Base-by-base conservation (phyloP, 2,329 filamentous ascomycete species). In the Fusarium anguioides region DNA sequence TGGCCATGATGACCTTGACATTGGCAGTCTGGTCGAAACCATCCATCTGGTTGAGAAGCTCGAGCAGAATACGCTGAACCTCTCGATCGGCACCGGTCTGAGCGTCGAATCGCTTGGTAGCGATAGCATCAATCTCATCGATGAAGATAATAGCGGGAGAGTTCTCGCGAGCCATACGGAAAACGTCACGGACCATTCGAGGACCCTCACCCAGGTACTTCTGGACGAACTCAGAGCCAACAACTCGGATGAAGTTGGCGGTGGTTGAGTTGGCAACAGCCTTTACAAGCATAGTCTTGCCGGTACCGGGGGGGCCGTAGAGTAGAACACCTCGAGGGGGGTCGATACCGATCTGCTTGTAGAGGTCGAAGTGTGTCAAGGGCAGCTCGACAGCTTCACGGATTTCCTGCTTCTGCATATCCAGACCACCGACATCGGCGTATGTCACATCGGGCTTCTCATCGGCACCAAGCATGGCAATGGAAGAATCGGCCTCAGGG, bases 371-470 rank as follows among this genome's bases (percentile, higher is more conserved):
- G 80, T 98, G 96, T 65, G 95, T 97, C 74, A 99, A 85, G 31
- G 96, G 96, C 69, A 99, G 85, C 84, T 99, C 96, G 52, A 99
- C 96, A 12, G 96, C 96, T 82, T 99, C 96, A 70, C 96, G 88
- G 69, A 99, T 99, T 81, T 99, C 96, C 82, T 99, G 96, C 85
- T 99, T 99, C 83, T 99, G 96, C 96, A 99, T 99, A 75, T 99
- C 96, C 70, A 98, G 82, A 46, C 96, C 96, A 84, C 96, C 96
- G 64, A 99, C 96, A 79, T 99, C 96, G 65, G 94, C 95, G 75
- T 99, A 99, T 40, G 94, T 97, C 61, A 99, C 93, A 79, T 99
- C 96, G 31, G 96, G 96, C 86, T 98, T 99, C 87, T 99, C 96
- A 76, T 97, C 92, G 57, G 91, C 87, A 63, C 95, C 95, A 52